phyloP scores from a whole-genome alignment of 2,329 filamentous ascomycete species.

The Colletotrichum sp. region DNA sequence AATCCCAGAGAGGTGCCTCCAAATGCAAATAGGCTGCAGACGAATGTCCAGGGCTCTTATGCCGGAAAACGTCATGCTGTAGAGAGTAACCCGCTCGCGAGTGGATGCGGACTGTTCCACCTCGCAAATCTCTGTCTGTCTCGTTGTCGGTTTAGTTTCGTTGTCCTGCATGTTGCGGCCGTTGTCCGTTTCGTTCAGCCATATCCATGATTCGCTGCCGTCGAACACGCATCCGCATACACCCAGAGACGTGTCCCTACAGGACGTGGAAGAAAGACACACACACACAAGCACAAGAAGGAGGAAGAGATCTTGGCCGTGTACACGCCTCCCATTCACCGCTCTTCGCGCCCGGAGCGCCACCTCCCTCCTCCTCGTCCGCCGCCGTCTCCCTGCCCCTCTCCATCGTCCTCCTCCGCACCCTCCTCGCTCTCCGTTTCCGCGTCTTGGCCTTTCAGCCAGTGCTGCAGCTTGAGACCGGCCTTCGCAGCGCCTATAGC shows the following conservation, averaged over 20 bases:
- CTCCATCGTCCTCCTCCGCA: background rate
- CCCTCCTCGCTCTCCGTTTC: background rate
- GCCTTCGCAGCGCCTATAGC: slow-evolving; percentile 39
- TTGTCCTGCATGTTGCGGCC: background rate
- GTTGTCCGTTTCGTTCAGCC: background rate
- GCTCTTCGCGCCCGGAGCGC: background rate
- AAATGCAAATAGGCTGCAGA: background rate
- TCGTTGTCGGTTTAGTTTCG: background rate
- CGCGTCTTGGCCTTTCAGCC: slow-evolving; percentile 36
- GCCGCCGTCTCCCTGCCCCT: background rate
- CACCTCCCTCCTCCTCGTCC: background rate
- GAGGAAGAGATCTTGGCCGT: background rate
- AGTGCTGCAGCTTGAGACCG: slow-evolving; percentile 44
- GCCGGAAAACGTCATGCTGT: background rate
- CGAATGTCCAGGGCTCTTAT: background rate
- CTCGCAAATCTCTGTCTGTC: background rate
- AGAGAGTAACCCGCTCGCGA: background rate
- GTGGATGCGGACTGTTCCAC: background rate
- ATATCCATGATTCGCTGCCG: background rate
- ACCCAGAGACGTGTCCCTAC: slow-evolving; percentile 2
- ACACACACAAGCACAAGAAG: background rate
- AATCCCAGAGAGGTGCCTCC: background rate
- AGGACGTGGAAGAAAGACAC: background rate
- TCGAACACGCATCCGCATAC: background rate
- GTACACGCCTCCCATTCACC: slow-evolving; percentile 8